These are phyloP conservation scores for Apiotrichum laibachii DNA, from an alignment of 1,284 basidiomycete species.

Conservation along the genomic window DNA sequence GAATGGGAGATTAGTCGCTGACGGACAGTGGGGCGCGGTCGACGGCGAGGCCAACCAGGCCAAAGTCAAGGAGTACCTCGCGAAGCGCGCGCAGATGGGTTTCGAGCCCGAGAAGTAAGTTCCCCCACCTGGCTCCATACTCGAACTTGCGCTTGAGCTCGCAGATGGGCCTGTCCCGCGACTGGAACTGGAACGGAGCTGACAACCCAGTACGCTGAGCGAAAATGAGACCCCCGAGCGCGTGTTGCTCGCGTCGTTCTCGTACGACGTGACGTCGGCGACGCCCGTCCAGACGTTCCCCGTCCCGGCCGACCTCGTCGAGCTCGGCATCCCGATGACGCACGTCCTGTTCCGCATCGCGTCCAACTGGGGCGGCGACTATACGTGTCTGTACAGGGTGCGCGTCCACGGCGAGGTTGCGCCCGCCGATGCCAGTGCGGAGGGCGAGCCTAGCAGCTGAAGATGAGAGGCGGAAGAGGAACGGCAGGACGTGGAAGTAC, in stretches of 20 bases:
- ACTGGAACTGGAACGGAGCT: constrained; percentile 19
- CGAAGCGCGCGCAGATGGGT: constrained; percentile 10
- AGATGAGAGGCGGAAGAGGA: too few relatives aligned
- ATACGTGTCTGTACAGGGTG: constrained; percentile 87
- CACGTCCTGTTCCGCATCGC: constrained; percentile 73
- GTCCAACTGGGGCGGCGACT: constrained; percentile 84
- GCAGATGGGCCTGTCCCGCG: too few relatives aligned
- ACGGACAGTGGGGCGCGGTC: constrained; percentile 70
- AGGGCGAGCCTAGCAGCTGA: too few relatives aligned
- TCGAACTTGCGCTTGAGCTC: too few relatives aligned
- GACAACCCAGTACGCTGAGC: constrained; percentile 32
- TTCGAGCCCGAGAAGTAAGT: constrained; percentile 1
- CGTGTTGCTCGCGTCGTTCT: constrained; percentile 71
- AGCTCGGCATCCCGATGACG: constrained; percentile 72
- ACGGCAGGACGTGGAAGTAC: too few relatives aligned
- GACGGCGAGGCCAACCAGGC: constrained; percentile 69
- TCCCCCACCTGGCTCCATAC: too few relatives aligned
- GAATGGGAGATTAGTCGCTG: neutral
- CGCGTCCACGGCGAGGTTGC: constrained; percentile 13
- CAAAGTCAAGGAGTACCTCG: constrained; percentile 55
- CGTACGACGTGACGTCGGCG: constrained; percentile 69
- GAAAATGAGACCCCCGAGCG: constrained; percentile 9
- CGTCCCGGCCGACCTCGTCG: constrained; percentile 63
- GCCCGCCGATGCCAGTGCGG: too few relatives aligned
- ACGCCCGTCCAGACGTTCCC: constrained; percentile 83